phyloP scores from a whole-genome alignment of 805 yeast genomes.

The Saccharomycopsis fibuligera region DNA sequence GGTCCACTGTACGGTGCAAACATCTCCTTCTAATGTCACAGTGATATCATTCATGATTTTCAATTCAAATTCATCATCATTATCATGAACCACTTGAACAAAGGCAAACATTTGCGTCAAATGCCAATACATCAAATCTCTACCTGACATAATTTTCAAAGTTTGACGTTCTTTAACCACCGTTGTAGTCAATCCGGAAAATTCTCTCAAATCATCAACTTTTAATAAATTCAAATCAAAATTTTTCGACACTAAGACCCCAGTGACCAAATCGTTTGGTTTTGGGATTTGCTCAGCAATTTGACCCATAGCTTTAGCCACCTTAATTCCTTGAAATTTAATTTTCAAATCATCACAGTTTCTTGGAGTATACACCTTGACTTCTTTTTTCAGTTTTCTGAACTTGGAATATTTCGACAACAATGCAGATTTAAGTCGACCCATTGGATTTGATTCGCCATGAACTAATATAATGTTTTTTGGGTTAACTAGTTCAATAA shows the following conservation, averaged over 20 bases:
- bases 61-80: constrained; percentile 44
- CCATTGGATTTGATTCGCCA: constrained; percentile 99
- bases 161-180: constrained; percentile 77
- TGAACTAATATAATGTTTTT: constrained; percentile 85
- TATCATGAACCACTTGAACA: constrained; percentile 57
- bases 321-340: constrained; percentile 73
- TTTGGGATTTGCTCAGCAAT: constrained; percentile 39
- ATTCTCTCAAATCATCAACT: constrained; percentile 83
- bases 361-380: constrained; percentile 85
- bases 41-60: constrained; percentile 60
- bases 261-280: constrained; percentile 49
- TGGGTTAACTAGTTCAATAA: constrained; percentile 84
- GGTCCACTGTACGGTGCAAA: constrained; percentile 79
- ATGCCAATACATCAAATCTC: constrained; percentile 81
- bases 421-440: constrained; percentile 87
- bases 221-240: constrained; percentile 80
- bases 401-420: constrained; percentile 76
- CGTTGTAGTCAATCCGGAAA: constrained; percentile 79
- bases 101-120: constrained; percentile 92
- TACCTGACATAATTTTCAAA: constrained; percentile 71
- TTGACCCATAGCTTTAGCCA: constrained; percentile 69
- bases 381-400: constrained; percentile 83
- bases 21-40: constrained; percentile 39
- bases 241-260: constrained; percentile 86
- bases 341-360: constrained; percentile 77